These are phyloP conservation scores for Citrus mangshanensis DNA, from an alignment of 345 rosid species.

Conservation along the genomic window DNA sequence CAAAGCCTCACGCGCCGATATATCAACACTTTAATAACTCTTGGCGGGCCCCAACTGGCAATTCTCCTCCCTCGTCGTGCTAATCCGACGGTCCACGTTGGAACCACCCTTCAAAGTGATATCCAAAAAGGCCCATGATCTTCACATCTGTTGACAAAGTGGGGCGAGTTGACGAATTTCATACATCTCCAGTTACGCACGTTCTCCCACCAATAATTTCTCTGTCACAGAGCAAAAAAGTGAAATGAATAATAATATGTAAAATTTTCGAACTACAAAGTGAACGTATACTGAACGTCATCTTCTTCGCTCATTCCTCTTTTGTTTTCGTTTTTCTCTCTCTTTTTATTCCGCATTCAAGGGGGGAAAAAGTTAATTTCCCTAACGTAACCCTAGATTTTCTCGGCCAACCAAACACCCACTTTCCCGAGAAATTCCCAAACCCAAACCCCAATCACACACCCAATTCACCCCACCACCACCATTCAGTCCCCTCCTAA, in stretches of 20 bases:
- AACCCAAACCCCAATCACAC: neutral
- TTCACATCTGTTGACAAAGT: neutral
- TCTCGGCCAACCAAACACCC: slow-evolving; percentile 16
- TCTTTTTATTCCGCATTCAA: too few relatives aligned
- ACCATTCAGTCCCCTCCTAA: neutral
- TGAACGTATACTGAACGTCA: slow-evolving; percentile 7
- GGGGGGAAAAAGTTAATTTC: neutral
- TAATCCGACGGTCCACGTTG: too few relatives aligned
- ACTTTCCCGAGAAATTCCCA: slow-evolving; percentile 1
- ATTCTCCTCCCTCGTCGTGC: too few relatives aligned
- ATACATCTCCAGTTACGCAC: neutral
- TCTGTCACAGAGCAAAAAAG: neutral
- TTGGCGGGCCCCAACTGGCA: too few relatives aligned
- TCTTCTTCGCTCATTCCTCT: slow-evolving; percentile 7
- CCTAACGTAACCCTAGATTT: slow-evolving; percentile 22
- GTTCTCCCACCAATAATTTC: neutral
- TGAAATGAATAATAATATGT: neutral
- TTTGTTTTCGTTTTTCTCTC: too few relatives aligned
- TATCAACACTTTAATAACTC: too few relatives aligned
- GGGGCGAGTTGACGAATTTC: slow-evolving; percentile 3
- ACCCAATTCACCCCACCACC: neutral
- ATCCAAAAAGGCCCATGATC: neutral
- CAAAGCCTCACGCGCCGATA: too few relatives aligned
- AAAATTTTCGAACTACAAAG: neutral
- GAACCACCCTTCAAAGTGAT: too few relatives aligned